Evolutionary conservation across 2,329 filamentous ascomycete species (phyloP), one percentile per base, ranked within the genome.

Genomic region (Rhynchosporium graminicola): DNA sequence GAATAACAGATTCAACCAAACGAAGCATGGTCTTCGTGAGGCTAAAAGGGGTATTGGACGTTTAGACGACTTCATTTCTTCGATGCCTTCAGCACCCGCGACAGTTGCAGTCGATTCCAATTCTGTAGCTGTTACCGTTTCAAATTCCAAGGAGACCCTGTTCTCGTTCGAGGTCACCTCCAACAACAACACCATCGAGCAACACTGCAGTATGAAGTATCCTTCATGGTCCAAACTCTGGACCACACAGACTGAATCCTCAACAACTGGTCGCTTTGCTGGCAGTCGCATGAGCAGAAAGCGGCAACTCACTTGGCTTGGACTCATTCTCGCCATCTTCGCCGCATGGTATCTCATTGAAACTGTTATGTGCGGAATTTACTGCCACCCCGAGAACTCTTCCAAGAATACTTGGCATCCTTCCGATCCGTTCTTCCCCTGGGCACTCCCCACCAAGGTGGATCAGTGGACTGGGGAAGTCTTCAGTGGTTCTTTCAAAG

Each of bases 361-460:
- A 71, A 77, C 77, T 0, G 71, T 75, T 31, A 82, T 83, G 76
- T 87, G 83, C 72, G 75, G 72, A 45, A 65, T 75, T 6, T 87
- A 82, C 74, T 86, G 83, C 69, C 80, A 80, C 15, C 82, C 83
- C 1, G 71, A 75, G n/a, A 77, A 77, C 38, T 86, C 84, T 66
- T 77, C 12, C 54, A 57, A 72, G 63, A 52, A 75, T 70, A 76
- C 80, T 42, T 87, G 83, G 83, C 81, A 80, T 33, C 78, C 79
- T 10, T 78, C 83, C 51, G 85, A 87, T 70, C 85, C 85, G 0
- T 80, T 80, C 31, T 87, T 85, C 73, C 85, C 84, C n/a, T 78
- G 77, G 45, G 82, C 84, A 1, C 77, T 87, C 51, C 85, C 85
- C 3, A 80, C 85, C 61, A 87, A 87, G 75, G 69, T 87, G 12